Evolutionary conservation across 768 basidiomycete species (phyloP), one percentile per base, ranked within the genome.

Genomic region (Hypholoma sublateritium): DNA sequence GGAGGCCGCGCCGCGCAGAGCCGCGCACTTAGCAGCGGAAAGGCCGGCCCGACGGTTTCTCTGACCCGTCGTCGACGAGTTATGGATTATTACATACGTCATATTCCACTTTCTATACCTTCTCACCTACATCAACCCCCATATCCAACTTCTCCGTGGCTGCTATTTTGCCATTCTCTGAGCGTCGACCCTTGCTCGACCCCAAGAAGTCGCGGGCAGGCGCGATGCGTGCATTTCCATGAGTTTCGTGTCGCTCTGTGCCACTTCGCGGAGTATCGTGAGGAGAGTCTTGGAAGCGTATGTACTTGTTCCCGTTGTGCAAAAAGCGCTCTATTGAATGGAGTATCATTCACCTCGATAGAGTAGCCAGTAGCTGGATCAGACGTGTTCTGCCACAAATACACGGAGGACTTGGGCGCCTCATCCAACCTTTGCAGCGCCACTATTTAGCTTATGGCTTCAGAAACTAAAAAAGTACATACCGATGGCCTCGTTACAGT

Each of bases 221-320:
- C n/a, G n/a, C n/a, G n/a, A n/a, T n/a, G n/a, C n/a, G n/a, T n/a
- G n/a, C n/a, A n/a, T n/a, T n/a, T n/a, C n/a, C n/a, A 83, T 44
- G 16, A 82, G 68, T 22, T 65, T 74, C 12, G 79, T 80, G 2
- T 64, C 43, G 0, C 72, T 61, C 0, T 48, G 53, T 0, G 80
- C 77, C 0, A 74, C 78, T 2, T 56, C 66, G 37, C 75, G 67
- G 12, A 80, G 66, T 3, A 71, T 65, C 6, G 57, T 55, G 12
- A 82, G 66, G 57, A 80, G n/a, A n/a, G n/a, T 76, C 41, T 71
- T 72, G 43, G 65, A 48, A 17, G 65, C 66, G 56, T 71, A 70
- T 41, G 62, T 21, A 66, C 62, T 13, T 69, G 58, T 16, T 68
- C 70, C 1, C 65, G 61, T 2, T 45, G 58, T 16, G 57, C 59